phyloP scores from a whole-genome alignment of 2,329 filamentous ascomycete genomes.

The Neonectria coccinea region DNA sequence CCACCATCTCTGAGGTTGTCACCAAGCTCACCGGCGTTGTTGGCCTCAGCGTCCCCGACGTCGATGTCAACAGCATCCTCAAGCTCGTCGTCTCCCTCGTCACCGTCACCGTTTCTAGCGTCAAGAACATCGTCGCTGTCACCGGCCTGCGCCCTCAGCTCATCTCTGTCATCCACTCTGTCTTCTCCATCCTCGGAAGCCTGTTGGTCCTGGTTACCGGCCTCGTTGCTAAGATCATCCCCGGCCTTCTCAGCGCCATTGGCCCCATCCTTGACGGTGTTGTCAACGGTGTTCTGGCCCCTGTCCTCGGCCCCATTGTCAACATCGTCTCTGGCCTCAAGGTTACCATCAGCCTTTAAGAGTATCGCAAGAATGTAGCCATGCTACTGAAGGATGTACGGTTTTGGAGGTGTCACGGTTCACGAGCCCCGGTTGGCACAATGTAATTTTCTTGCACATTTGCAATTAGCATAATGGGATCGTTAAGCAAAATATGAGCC shows the following conservation, averaged over 20 bases:
- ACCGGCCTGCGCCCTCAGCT: constrained; percentile 7
- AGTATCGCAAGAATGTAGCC: not conserved
- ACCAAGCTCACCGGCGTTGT: constrained; percentile 6
- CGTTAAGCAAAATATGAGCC: not conserved
- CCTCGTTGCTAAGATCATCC: not conserved
- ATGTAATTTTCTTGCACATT: not conserved
- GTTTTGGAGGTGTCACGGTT: not conserved
- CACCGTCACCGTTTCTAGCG: not conserved
- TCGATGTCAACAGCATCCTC: not conserved
- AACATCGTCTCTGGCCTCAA: not conserved
- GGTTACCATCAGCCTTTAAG: not conserved
- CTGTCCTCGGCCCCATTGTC: not conserved
- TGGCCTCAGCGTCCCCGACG: not conserved
- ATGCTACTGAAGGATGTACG: not conserved
- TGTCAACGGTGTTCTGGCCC: not conserved
- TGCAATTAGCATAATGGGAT: not conserved
- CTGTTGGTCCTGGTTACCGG: not conserved
- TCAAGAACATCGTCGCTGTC: constrained; percentile 1
- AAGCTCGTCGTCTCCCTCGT: constrained; percentile 4
- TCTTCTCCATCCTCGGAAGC: not conserved
- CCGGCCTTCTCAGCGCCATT: not conserved
- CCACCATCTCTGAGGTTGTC: not conserved
- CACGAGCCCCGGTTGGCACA: not conserved
- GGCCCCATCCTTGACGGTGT: not conserved
- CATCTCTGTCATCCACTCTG: not conserved